Conservation (phyloP, 2,329 filamentous ascomycete genomes). For the Colletotrichum lini region DNA sequence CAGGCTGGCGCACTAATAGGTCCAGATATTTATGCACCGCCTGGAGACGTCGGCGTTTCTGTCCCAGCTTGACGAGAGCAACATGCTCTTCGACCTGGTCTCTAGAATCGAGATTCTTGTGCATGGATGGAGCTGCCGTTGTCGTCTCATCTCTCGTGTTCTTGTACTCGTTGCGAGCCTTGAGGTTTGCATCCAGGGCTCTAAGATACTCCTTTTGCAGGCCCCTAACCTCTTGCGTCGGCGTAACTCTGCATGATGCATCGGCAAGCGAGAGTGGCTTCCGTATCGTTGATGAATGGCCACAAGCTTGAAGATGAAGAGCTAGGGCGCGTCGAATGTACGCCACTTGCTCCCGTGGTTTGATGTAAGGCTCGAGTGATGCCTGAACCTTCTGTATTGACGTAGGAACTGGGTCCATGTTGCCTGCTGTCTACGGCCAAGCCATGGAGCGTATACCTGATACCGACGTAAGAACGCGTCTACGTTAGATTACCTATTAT, state of each 20-base stretch:
- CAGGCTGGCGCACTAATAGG: conserved; percentile 65
- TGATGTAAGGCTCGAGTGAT: conserved; percentile 67
- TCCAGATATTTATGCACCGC: conserved; percentile 68
- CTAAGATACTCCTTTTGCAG: conserved; percentile 69
- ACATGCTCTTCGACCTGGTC: conserved; percentile 65
- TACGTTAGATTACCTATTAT: neutral
- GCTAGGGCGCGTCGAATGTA: conserved; percentile 70
- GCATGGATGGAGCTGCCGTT: conserved; percentile 39
- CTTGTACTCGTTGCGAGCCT: conserved; percentile 65
- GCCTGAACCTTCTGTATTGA: conserved; percentile 57
- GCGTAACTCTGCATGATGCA: conserved; percentile 52
- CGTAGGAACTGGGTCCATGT: conserved; percentile 52
- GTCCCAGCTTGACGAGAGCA: conserved; percentile 64
- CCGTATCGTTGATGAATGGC: conserved; percentile 58
- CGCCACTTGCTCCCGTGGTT: conserved; percentile 69
- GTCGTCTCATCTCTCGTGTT: conserved; percentile 45
- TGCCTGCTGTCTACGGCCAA: neutral
- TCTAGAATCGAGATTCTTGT: conserved; percentile 37
- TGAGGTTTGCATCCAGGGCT: conserved; percentile 66
- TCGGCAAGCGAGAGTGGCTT: conserved; percentile 66
- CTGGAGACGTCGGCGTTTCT: conserved; percentile 65
- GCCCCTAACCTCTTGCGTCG: conserved; percentile 59
- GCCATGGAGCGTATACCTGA: neutral
- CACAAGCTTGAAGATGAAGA: conserved; percentile 65
- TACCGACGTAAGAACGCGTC: neutral